A percentile compares a stretch with the other conserved stretches of the same genome.
Conservation (phyloP, 306 rosid genomes). For the Parietaria judaica region DNA sequence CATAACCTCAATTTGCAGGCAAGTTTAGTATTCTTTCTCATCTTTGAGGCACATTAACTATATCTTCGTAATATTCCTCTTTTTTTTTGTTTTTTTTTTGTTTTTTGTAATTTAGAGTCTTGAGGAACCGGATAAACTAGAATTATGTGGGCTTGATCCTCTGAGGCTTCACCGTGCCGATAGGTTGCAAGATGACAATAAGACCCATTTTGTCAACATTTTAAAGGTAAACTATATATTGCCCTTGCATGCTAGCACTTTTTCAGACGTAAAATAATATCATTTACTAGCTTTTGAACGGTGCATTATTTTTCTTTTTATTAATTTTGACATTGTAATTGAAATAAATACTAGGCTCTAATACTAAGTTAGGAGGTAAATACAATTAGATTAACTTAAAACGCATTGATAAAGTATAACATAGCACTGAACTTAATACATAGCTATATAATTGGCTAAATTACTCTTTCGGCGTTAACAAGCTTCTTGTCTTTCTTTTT, state of each 20-base stretch:
- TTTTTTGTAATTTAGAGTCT: constrained; percentile 32
- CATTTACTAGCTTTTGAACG: neutral
- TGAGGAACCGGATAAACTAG: constrained; percentile 61
- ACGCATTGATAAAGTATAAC: no score
- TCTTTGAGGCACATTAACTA: constrained; percentile 6
- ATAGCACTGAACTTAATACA: no score
- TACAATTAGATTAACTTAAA: no score
- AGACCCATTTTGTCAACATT: constrained; percentile 55
- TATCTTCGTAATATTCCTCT: constrained; percentile 15
- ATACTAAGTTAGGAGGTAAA: no score
- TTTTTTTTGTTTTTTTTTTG: neutral
- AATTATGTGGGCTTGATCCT: constrained; percentile 85
- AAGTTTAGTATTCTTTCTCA: constrained; percentile 24
- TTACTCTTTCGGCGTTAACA: no score
- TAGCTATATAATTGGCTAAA: no score
- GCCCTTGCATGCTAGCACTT: constrained; percentile 8
- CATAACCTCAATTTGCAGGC: constrained; percentile 65
- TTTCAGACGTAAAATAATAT: neutral
- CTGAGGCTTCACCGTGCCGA: constrained; percentile 65
- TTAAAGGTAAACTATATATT: constrained; percentile 46
- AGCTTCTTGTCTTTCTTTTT: no score
- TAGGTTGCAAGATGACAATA: constrained; percentile 71
- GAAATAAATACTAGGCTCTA: no score
- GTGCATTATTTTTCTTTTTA: no score
- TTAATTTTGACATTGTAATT: no score